These are phyloP conservation scores for Cyberlindnera samutprakarnensis DNA, from an alignment of 805 yeast genomes.

Conservation along the genomic window DNA sequence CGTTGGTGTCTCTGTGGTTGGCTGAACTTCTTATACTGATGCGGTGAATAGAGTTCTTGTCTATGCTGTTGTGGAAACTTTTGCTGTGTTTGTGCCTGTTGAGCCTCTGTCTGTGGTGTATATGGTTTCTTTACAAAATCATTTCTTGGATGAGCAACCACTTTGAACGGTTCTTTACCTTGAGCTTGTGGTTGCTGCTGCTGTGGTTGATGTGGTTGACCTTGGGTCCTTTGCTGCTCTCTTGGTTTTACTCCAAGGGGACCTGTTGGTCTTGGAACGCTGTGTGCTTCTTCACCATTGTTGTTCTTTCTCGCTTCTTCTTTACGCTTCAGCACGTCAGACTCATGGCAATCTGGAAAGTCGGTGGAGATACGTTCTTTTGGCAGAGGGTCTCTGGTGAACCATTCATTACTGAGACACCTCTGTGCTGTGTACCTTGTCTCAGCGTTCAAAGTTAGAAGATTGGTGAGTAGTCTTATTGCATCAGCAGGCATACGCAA, in stretches of 20 bases:
- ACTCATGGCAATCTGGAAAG: conserved; percentile 84
- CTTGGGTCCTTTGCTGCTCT: too few relatives aligned
- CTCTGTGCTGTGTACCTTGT: conserved; percentile 71
- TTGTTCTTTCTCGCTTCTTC: conserved; percentile 2
- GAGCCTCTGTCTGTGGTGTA: too few relatives aligned
- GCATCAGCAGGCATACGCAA: conserved; percentile 32
- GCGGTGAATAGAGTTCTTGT: too few relatives aligned
- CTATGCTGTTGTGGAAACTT: too few relatives aligned
- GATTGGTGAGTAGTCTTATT: conserved; percentile 46
- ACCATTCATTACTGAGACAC: conserved; percentile 67
- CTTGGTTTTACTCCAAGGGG: too few relatives aligned
- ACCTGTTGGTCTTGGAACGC: too few relatives aligned
- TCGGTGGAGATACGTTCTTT: conserved; percentile 37
- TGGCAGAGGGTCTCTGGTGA: conserved; percentile 56
- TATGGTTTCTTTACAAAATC: conserved; percentile 1
- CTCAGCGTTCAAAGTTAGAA: conserved; percentile 64
- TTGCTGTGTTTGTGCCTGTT: too few relatives aligned
- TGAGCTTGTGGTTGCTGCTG: background rate
- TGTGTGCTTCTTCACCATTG: too few relatives aligned
- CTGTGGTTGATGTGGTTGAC: background rate
- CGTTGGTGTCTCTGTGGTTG: background rate
- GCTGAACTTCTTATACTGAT: too few relatives aligned
- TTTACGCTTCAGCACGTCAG: conserved; percentile 47
- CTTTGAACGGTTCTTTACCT: too few relatives aligned
- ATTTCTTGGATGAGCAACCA: too few relatives aligned